Evolutionary conservation across 108 stramenopile species (phyloP).

Genomic region (Aurantiochytrium sp.): DNA sequence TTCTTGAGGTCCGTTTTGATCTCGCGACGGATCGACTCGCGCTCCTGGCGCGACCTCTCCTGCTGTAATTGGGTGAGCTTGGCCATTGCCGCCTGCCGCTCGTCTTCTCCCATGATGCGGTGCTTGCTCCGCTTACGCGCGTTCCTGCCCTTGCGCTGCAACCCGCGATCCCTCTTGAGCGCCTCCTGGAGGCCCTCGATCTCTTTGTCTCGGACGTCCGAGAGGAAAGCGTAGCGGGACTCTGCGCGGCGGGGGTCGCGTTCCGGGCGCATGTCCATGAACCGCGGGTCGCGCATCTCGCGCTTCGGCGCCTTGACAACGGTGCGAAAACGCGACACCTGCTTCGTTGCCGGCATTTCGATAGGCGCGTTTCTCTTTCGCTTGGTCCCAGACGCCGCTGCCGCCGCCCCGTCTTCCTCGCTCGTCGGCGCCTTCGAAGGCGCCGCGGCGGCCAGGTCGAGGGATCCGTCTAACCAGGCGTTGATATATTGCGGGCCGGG

Average conservation of each 20-base stretch:
- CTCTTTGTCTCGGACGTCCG: background rate
- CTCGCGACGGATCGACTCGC: background rate
- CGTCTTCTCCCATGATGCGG: background rate
- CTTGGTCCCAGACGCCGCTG: background rate
- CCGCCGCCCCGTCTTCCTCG: background rate
- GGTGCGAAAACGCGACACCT: background rate
- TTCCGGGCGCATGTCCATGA: background rate
- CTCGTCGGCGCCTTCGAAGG: background rate
- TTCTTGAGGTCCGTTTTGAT: background rate
- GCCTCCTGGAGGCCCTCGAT: background rate
- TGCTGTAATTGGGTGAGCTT: background rate
- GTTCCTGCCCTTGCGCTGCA: background rate
- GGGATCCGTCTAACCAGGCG: background rate
- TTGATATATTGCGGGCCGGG: background rate
- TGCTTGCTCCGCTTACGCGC: background rate
- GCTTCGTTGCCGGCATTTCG: background rate
- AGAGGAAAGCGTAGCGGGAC: background rate
- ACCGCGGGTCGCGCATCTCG: background rate
- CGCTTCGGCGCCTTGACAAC: background rate
- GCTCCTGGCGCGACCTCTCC: background rate
- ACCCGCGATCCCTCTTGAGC: background rate
- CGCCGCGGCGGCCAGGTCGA: background rate
- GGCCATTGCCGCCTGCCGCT: background rate
- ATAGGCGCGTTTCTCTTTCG: background rate
- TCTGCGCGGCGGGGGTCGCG: background rate